Percentiles rank a stretch among this genome's conserved stretches.
Conservation (phyloP, 352 stramenopile genomes). For the Phytophthora sojae region DNA sequence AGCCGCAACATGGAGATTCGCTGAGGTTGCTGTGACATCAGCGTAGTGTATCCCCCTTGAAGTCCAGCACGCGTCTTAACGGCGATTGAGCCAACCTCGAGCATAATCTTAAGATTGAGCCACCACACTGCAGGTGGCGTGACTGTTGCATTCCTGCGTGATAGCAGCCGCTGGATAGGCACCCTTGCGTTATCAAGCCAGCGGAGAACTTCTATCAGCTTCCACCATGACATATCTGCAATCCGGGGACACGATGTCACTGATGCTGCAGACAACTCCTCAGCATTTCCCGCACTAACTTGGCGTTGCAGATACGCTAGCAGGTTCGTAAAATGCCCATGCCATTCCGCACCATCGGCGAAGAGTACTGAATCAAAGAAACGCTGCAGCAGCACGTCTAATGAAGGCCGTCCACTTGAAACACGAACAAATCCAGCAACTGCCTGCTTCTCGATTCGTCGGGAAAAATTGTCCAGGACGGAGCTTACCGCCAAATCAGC, state of each 20-base stretch:
- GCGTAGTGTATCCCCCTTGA: constrained; percentile 21
- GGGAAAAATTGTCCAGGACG: constrained; percentile 7
- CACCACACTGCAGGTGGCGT: constrained; percentile 24
- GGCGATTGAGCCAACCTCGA: constrained; percentile 24
- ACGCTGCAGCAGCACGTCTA: constrained; percentile 29
- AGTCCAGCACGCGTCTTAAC: constrained; percentile 30
- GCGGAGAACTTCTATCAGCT: constrained; percentile 8
- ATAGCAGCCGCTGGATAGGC: constrained; percentile 25
- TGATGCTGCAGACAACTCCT: constrained; percentile 17
- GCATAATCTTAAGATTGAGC: constrained; percentile 26
- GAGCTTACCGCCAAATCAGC: not conserved
- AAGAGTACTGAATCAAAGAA: constrained; percentile 29
- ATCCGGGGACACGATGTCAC: constrained; percentile 13
- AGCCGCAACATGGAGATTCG: constrained; percentile 33
- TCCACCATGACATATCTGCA: constrained; percentile 23
- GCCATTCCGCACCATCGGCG: constrained; percentile 20
- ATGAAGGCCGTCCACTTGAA: constrained; percentile 15
- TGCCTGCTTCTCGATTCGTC: constrained; percentile 25
- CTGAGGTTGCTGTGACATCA: constrained; percentile 31
- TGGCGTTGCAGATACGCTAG: constrained; percentile 34
- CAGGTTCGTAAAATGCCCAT: constrained; percentile 19
- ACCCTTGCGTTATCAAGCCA: constrained; percentile 31
- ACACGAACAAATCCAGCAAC: constrained; percentile 18
- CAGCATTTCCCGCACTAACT: constrained; percentile 17
- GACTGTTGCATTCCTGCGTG: constrained; percentile 22